Conservation (phyloP, 345 rosid genomes). For the Ceriops decandra region DNA sequence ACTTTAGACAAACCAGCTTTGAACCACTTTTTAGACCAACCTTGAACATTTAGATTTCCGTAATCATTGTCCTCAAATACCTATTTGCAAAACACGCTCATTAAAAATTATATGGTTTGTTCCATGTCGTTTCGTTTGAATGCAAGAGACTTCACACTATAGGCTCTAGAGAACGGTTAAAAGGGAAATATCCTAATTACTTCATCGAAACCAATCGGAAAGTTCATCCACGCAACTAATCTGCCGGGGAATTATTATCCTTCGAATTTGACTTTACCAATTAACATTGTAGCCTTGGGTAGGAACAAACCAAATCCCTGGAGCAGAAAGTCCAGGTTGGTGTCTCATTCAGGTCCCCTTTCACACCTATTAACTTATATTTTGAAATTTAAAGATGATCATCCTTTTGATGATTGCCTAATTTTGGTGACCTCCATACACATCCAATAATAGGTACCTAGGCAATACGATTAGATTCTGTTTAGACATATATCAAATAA, state of each 20-base stretch:
- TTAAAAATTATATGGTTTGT: too few species aligned
- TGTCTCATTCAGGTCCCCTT: constrained; percentile 24
- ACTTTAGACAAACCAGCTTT: background rate
- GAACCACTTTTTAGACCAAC: background rate
- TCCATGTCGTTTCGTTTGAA: too few species aligned
- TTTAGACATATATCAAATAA: too few species aligned
- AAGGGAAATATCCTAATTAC: constrained; percentile 16
- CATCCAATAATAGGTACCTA: constrained; percentile 9
- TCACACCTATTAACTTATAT: too few species aligned
- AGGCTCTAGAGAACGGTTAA: too few species aligned
- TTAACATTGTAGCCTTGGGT: constrained; percentile 24
- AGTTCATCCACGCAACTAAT: constrained; percentile 19
- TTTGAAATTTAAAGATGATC: background rate
- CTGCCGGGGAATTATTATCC: constrained; percentile 17
- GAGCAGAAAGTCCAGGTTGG: constrained; percentile 26
- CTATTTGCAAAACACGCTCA: too few species aligned
- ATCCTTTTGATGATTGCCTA: constrained; percentile 36
- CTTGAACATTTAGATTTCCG: constrained; percentile 6
- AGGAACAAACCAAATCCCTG: constrained; percentile 37
- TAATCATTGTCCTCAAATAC: too few species aligned
- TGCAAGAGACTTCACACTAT: too few species aligned
- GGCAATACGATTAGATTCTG: too few species aligned
- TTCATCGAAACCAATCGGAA: background rate
- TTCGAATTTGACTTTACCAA: constrained; percentile 22
- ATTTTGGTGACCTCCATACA: constrained; percentile 30